A percentile compares a stretch with the other conserved stretches of the same genome.
phyloP scores from a whole-genome alignment of 148 eudicot genomes.

The Vaccinium darrowii region DNA sequence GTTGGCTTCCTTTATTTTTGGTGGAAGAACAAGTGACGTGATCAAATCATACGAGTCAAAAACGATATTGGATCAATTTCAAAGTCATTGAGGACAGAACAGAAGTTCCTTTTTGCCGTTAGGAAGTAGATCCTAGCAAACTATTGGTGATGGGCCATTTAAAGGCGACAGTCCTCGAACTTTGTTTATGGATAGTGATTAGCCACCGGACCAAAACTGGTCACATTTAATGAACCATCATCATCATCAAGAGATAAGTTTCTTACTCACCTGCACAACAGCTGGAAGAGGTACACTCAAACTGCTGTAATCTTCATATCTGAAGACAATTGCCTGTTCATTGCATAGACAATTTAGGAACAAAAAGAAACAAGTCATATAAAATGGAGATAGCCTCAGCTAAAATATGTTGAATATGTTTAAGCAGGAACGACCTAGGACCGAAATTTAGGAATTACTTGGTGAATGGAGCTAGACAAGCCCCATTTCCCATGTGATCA shows the following conservation, averaged over 20 bases:
- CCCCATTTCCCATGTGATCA: not conserved
- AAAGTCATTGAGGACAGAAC: not conserved
- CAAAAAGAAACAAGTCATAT: not conserved
- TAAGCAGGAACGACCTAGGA: not conserved
- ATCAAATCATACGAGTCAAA: not conserved
- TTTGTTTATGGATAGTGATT: not conserved
- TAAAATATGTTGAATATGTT: not conserved
- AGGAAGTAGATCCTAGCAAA: slow-evolving; percentile 1
- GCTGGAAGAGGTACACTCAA: slow-evolving; percentile 91
- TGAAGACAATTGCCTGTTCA: slow-evolving; percentile 82
- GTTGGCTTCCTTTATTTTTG: not conserved
- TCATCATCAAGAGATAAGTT: not conserved
- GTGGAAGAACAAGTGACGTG: not conserved
- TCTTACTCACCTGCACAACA: slow-evolving; percentile 63
- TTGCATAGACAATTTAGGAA: slow-evolving; percentile 3
- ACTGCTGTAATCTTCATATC: slow-evolving; percentile 53
- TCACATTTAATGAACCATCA: not conserved
- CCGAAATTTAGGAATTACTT: not conserved
- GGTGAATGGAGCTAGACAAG: not conserved
- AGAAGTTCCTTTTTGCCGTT: not conserved
- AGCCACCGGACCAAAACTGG: not conserved
- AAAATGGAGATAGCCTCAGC: not conserved
- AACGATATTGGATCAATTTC: not conserved
- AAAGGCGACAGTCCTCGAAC: not conserved
- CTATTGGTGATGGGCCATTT: slow-evolving; percentile 2